Percentiles rank a stretch among this genome's conserved stretches.
Evolutionary conservation across 495 filamentous ascomycete genomes (phyloP).

Genomic region (Xylaria bambusicola): DNA sequence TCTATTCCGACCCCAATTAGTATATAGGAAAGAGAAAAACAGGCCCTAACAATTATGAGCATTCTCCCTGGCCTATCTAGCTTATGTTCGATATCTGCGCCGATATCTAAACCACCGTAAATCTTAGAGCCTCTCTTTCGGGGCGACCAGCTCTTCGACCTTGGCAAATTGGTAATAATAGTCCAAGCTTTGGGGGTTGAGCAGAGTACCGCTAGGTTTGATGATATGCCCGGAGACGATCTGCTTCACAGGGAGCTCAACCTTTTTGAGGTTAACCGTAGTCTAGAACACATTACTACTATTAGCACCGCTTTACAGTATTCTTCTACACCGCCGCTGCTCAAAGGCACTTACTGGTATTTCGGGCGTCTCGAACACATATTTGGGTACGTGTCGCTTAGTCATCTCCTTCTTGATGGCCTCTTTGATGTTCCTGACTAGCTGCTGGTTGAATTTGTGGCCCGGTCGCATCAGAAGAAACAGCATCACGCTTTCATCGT

Average conservation of each 20-base stretch:
- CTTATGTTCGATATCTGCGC: background rate
- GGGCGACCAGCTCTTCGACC: conserved; percentile 61
- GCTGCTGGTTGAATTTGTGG: conserved; percentile 48
- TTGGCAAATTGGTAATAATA: conserved; percentile 82
- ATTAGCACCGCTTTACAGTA: conserved; percentile 6
- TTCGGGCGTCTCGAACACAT: conserved; percentile 75
- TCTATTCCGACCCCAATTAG: no score
- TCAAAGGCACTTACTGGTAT: conserved; percentile 66
- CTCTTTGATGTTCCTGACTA: conserved; percentile 62
- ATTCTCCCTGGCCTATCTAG: background rate
- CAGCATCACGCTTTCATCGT: conserved; percentile 73
- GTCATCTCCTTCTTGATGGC: conserved; percentile 65
- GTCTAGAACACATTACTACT: conserved; percentile 49
- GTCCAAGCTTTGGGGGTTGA: conserved; percentile 72
- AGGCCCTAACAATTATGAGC: background rate
- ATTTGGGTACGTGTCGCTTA: conserved; percentile 74
- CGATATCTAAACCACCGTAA: background rate
- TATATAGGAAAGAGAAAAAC: no score
- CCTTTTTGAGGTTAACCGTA: conserved; percentile 83
- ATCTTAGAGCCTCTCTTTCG: conserved; percentile 8
- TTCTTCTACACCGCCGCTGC: background rate
- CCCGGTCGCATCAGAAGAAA: conserved; percentile 73
- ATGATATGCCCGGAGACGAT: conserved; percentile 75
- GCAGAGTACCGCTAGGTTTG: conserved; percentile 73
- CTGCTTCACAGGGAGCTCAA: conserved; percentile 82